Percentiles rank a stretch among this genome's conserved stretches.
phyloP scores from a whole-genome alignment of 805 yeast species.

The Ogataea trehaloabstinens region DNA sequence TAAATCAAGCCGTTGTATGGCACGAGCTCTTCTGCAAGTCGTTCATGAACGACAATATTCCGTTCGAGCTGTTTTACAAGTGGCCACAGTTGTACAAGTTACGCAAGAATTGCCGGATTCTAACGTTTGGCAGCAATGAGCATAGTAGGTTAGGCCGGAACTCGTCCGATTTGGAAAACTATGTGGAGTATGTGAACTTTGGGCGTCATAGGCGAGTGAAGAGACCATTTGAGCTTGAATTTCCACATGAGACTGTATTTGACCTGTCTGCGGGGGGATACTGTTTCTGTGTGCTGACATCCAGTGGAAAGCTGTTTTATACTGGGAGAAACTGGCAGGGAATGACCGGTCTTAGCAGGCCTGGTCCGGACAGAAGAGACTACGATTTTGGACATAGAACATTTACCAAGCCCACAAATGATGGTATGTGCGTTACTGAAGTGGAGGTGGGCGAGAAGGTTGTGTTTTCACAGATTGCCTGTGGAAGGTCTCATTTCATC shows the following conservation, averaged over 20 bases:
- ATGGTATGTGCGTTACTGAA: conserved; percentile 10
- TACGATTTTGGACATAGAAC: conserved; percentile 1
- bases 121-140: conserved; percentile 50
- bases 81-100: conserved; percentile 50
- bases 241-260: conserved; percentile 35
- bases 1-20: conserved; percentile 44
- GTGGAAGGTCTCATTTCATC: conserved; percentile 65
- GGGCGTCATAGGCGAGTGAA: conserved; percentile 10
- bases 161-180: conserved; percentile 9
- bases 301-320: conserved; percentile 52
- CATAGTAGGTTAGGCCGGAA: conserved; percentile 45
- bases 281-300: conserved; percentile 56
- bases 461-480: conserved; percentile 47
- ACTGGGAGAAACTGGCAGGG: conserved; percentile 47
- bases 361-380: conserved; percentile 41
- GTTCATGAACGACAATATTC: conserved; percentile 45
- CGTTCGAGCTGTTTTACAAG: conserved; percentile 38
- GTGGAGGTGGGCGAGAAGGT: conserved; percentile 14
- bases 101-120: conserved; percentile 40
- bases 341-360: conserved; percentile 34
- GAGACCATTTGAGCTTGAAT: conserved; percentile 19
- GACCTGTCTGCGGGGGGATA: conserved; percentile 66
- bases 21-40: conserved; percentile 40
- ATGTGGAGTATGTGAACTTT: conserved; percentile 16
- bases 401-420: background rate